Base-by-base conservation (phyloP, 2,329 filamentous ascomycete species). In the Monosporascus sp. region DNA sequence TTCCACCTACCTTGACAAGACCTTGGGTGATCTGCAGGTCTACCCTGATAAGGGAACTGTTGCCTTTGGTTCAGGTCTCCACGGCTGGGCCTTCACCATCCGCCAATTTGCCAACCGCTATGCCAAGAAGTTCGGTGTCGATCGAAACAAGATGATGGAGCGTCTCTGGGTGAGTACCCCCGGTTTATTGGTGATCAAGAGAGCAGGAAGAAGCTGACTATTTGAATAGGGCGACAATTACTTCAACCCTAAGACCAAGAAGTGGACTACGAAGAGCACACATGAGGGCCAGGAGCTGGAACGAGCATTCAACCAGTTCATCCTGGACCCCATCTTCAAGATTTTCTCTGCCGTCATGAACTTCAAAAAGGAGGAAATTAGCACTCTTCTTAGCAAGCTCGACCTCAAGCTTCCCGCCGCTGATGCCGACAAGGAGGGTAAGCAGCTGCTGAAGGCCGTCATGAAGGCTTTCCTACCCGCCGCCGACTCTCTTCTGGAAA, bases 141-240 rank as follows among this genome's bases (percentile, higher is more conserved):
- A 99, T 87, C 92, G 92, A 78, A 88, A 87, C 82, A 97, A 97
- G 91, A 97, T 99, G 94, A 96, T 97, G 89, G 91, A 97, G 83
- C 91, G 94, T 87, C 91, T 99, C 67, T 99, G 94, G 94, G 87
- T 90, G 78, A 76, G 85, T 70, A 11, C 26, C 48, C 4, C 3
- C 7, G n/a, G 26, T 50, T 24, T 45, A 22, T 51, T 37, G 7
- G 22, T 20, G 31, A 35, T 35, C 14, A 22, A 20, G 24, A 5
- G 14, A 14, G 18, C 31, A 55, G n/a, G 22, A 40, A 46, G 22
- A 17, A 52, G 46, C 60, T 70, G 57, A 68, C 60, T 59, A 17
- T 59, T 28, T 11, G 51, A 82, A 15, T 51, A 78, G 75, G 94
- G 94, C 66, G 94, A 99, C 87, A 97, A 91, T 85, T 99, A 85